phyloP scores from a whole-genome alignment of 2,329 filamentous ascomycete genomes.

The Trichoderma hamatum region DNA sequence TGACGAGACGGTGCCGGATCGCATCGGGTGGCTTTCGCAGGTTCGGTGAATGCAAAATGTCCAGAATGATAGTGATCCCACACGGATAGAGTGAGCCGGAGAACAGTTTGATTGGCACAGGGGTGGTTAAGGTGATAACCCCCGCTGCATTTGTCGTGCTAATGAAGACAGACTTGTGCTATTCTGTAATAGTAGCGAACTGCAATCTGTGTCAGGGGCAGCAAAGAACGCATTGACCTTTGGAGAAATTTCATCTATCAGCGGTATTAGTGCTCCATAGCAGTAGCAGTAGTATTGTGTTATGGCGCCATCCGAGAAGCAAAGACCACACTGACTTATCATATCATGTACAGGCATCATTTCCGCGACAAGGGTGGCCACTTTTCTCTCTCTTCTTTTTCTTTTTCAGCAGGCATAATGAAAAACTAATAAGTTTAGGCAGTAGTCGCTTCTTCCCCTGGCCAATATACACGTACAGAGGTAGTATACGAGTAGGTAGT shows the following conservation, averaged over 20 bases:
- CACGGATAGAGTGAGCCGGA: neutral
- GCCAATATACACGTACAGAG: neutral
- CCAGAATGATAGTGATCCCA: neutral
- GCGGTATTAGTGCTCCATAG: neutral
- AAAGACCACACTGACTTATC: neutral
- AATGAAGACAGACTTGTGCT: neutral
- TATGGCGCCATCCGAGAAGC: constrained; percentile 17
- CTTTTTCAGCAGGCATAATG: neutral
- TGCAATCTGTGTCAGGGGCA: constrained; percentile 18
- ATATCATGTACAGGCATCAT: neutral
- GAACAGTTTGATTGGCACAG: constrained; percentile 24
- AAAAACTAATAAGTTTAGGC: neutral
- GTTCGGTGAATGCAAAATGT: neutral
- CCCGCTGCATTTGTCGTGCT: constrained; percentile 2
- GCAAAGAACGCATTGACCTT: neutral
- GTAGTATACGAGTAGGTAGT: constrained; percentile 2
- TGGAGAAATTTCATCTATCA: neutral
- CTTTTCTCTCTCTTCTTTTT: neutral
- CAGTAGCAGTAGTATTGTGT: neutral
- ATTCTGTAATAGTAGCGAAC: neutral
- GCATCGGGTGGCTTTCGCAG: neutral
- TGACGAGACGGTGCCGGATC: neutral
- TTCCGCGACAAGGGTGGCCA: neutral
- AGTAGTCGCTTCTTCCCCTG: neutral
- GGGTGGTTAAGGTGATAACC: constrained; percentile 14